Base-by-base conservation (phyloP, 139 green algal species). In the Trebouxia sp. region DNA sequence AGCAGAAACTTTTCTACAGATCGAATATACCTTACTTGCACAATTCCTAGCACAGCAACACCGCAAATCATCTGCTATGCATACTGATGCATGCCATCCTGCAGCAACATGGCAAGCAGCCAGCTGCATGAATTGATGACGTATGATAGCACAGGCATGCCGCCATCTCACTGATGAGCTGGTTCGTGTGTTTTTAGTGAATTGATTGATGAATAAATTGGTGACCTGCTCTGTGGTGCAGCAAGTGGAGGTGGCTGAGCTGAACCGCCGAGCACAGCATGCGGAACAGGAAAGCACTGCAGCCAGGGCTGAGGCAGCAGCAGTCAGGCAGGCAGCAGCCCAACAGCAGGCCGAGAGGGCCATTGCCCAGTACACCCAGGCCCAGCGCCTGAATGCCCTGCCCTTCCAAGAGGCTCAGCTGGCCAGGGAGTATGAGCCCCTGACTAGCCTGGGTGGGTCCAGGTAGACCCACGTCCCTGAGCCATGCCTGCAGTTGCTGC, bases 241-340 rank as follows among this genome's bases (percentile, higher is more conserved):
- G 69, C 69, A 77, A 77, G 69, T 41, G 37, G 69, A 77, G 69
- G 69, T 77, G 39, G 69, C 69, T 20, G 69, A 77, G 26, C 22
- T 77, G 11, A 77, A 56, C 11, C 35, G 69, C 24, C 22, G 69
- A 17, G 69, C 69, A 35, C 69, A 77, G 69, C 69, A 77, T 77
- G 69, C 69, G 37, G 69, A 77, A 41, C 69, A 77, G 69, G 69
- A 77, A 41, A 56, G n/a, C 38, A 53, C 37, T 35, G 69, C 69
- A 41, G 69, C 69, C 26, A 35, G 69, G 20, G 69, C 69, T 53
- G 69, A 77, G 6, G 69, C 41, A 55, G 43, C 69, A 28, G 69
- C 69, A 37, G 43, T 56, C 3, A 51, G 69, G 41, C 42, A 53
- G 26, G 42, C 69, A 37, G 69, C 69, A 37, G 69, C 42, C 6